These are phyloP conservation scores for Oemleria cerasiformis DNA, from an alignment of 306 rosid species.

Conservation along the genomic window DNA sequence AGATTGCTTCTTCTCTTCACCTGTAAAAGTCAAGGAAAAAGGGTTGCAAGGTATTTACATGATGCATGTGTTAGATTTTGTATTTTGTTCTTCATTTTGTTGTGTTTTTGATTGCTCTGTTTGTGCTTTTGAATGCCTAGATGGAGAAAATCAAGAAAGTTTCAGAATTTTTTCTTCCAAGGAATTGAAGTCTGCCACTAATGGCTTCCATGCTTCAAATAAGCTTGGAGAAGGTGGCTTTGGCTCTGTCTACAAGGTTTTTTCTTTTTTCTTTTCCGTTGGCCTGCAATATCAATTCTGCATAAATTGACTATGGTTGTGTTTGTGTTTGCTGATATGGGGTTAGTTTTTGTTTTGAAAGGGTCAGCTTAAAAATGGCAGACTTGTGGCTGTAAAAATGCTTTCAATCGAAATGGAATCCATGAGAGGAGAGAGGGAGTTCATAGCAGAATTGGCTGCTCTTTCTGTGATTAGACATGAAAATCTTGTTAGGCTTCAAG, in stretches of 20 bases:
- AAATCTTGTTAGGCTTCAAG: conserved; percentile 67
- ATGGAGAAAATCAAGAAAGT: conserved; percentile 33
- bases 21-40: conserved; percentile 6
- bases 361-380: conserved; percentile 70
- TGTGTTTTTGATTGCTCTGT: background rate
- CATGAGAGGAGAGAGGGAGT: conserved; percentile 86
- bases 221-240: conserved; percentile 89
- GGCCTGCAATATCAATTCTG: conserved; percentile 1
- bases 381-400: conserved; percentile 71
- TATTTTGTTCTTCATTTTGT: background rate
- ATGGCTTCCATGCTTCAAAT: conserved; percentile 41
- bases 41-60: conserved; percentile 29
- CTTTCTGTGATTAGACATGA: conserved; percentile 67
- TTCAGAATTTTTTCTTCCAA: conserved; percentile 58
- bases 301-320: background rate
- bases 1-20: conserved; percentile 26
- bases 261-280: background rate
- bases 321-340: conserved; percentile 8
- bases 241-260: conserved; percentile 79
- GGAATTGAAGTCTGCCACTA: conserved; percentile 71
- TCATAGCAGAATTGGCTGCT: conserved; percentile 74
- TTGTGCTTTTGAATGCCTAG: conserved; percentile 23
- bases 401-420: conserved; percentile 72
- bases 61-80: background rate
- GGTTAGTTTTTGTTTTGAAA: conserved; percentile 29